Evolutionary conservation across 2,329 filamentous ascomycete species (phyloP), one percentile per base, ranked within the genome.

Genomic region (Stagonosporopsis cucurbitacearum): DNA sequence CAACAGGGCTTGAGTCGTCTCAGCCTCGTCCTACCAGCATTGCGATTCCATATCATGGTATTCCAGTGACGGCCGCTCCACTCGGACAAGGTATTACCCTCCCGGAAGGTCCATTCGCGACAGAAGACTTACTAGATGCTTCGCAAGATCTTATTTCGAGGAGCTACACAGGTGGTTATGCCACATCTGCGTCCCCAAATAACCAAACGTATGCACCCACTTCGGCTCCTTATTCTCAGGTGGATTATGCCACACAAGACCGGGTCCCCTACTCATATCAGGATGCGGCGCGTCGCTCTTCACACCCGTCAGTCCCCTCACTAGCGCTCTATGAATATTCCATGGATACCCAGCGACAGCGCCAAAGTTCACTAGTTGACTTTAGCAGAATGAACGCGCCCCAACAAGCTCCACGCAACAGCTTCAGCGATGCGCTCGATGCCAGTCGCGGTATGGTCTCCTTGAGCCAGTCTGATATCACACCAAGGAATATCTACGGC

Each of bases 361-460:
- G 80, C 74, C 85, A 83, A 78, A 84, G 80, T 75, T 84, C 85
- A 71, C 78, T 86, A 77, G 82, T 87, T 88, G 86, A 89, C 85
- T 81, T 83, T 77, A 78, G 79, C 75, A 83, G 84, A 78, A 84
- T 86, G 75, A 80, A 79, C 63, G 78, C 85, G 47, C 84, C 73
- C 78, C 84, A 73, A 78, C 68, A 67, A 80, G 85, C 78, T 72
- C 87, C 81, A 45, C 81, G 83, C 51, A 82, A 88, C 66, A 89
- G 88, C 66, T 96, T 93, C 75, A 91, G 89, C 64, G 94, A 97
- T 72, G 91, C 92, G 25, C 86, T 98, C 53, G 94, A 97, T 75
- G 93, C 93, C 22, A 93, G 92, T 74, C 90, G 95, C 59, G 92
- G 92, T 66, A 97, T 98, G 91, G 85, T 97, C 23, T 92, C 92